Base-by-base conservation (phyloP, 1,284 basidiomycete species). In the Mycena citricolor region DNA sequence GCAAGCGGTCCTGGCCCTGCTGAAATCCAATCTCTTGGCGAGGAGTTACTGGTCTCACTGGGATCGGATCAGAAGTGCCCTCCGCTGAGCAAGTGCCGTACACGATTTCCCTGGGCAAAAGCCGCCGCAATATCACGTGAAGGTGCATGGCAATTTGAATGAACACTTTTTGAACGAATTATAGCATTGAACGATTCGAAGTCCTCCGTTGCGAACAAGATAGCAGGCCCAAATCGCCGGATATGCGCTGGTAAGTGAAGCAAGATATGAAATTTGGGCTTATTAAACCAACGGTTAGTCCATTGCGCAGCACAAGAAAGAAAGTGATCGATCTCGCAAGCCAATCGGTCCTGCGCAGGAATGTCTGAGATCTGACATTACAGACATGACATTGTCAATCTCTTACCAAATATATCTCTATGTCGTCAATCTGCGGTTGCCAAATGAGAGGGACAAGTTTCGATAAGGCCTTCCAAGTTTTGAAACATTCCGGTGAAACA, bases 171-270 rank as follows among this genome's bases (percentile, higher is more conserved):
- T 0, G 57, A 43, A 0, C 67, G 61, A 7, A 76, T 71, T 5
- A 76, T 59, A 2, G 64, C 62, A 57, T 76, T 76, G 60, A 62
- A 74, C 0, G 66, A 73, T 50, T 76, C 70, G 47, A 74, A 76
- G 0, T 45, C 58, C 39, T 76, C 71, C 0, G 71, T 75, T 1
- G 65, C 63, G 56, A 68, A 69, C 0, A 69, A 53, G 7, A 68
- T 64, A 0, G 66, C 65, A 17, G 66, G 69, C 0, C 68, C 68
- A 56, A 70, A 69, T 0, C 60, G 56, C 0, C 56, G 48, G 24
- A 69, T 60, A 53, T 68, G 62, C 0, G 44, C 49, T 0, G 59
- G 55, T n/a, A 69, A 56, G 40, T 67, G 64, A 0, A 62, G 23
- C 8, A 67, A 19, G 11, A 68, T 57, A 37, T 69, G 66, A 44